Percentiles rank a stretch among this genome's conserved stretches.
Conservation (phyloP, 2,329 filamentous ascomycete genomes). For the Magnaporthiopsis rhizophila region DNA sequence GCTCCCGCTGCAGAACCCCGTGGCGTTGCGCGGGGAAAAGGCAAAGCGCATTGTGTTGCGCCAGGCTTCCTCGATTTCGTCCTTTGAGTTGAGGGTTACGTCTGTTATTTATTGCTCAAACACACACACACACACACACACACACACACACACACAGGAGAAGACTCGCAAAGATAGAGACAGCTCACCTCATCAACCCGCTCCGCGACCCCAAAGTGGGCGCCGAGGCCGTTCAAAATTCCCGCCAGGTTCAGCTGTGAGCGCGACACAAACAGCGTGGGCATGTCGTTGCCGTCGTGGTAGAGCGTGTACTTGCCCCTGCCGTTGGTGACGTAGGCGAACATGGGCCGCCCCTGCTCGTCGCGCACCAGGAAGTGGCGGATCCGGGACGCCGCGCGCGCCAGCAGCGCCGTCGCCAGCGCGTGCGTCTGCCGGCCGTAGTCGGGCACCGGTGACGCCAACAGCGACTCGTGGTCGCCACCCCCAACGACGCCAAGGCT, state of each 20-base stretch:
- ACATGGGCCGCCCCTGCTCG: slow-evolving; percentile 6
- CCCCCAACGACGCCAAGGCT: background rate
- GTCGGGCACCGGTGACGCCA: background rate
- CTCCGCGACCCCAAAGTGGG: background rate
- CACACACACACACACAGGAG: too few species aligned
- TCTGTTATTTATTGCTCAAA: too few species aligned
- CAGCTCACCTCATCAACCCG: background rate
- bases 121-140: too few species aligned
- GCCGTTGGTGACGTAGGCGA: slow-evolving; percentile 12
- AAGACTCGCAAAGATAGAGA: too few species aligned
- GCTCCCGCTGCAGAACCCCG: background rate
- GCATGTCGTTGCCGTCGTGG: slow-evolving; percentile 17
- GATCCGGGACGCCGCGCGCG: background rate
- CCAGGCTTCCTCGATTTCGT: slow-evolving; percentile 9
- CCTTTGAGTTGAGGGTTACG: background rate
- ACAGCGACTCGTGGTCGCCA: background rate
- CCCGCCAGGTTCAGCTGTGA: slow-evolving; percentile 9
- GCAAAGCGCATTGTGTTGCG: slow-evolving; percentile 13
- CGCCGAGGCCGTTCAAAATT: background rate
- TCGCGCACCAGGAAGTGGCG: background rate
- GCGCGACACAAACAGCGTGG: slow-evolving; percentile 13
- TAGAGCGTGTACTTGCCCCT: slow-evolving; percentile 9
- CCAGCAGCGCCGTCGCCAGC: background rate
- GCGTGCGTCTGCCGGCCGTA: background rate
- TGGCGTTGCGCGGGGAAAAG: slow-evolving; percentile 10